phyloP scores from a whole-genome alignment of 1,139 yeast genomes.

The Hansenula sp. region DNA sequence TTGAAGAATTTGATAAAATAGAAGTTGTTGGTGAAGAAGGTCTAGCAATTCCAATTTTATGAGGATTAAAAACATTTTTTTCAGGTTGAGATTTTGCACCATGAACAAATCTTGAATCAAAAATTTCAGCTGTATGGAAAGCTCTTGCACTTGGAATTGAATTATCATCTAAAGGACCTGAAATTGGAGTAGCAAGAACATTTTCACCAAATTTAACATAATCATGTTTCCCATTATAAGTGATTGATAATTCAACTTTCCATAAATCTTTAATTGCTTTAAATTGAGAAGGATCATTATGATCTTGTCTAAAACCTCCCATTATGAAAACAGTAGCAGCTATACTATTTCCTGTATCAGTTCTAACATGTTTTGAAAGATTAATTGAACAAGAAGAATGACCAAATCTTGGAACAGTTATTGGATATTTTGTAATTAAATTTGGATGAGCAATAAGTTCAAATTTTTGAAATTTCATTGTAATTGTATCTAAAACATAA shows the following conservation, averaged over 20 bases:
- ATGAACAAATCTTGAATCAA: conserved; percentile 6
- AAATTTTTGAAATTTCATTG: conserved; percentile 32
- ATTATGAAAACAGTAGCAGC: conserved; percentile 29
- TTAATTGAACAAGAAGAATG: conserved; percentile 33
- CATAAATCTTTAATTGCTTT: conserved; percentile 42
- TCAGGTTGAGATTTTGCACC: neutral
- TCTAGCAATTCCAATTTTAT: conserved; percentile 11
- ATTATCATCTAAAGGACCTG: conserved; percentile 12
- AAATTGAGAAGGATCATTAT: conserved; percentile 22
- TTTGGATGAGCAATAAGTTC: conserved; percentile 37
- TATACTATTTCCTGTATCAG: neutral
- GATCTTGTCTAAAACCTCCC: conserved; percentile 37
- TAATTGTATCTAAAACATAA: conserved; percentile 36
- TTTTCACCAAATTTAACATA: conserved; percentile 29
- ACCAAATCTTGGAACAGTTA: conserved; percentile 42
- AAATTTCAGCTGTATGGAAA: conserved; percentile 27
- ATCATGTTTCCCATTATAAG: conserved; percentile 29
- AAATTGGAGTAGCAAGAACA: conserved; percentile 27
- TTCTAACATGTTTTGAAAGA: conserved; percentile 5
- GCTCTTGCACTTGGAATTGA: conserved; percentile 31
- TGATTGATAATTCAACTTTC: conserved; percentile 38
- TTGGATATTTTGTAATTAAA: conserved; percentile 29
- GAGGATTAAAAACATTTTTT: neutral
- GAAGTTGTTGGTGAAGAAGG: conserved; percentile 9
- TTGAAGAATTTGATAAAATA: neutral